These are phyloP conservation scores for Puccinia triticina DNA, from an alignment of 1,284 basidiomycete species.

Conservation along the genomic window DNA sequence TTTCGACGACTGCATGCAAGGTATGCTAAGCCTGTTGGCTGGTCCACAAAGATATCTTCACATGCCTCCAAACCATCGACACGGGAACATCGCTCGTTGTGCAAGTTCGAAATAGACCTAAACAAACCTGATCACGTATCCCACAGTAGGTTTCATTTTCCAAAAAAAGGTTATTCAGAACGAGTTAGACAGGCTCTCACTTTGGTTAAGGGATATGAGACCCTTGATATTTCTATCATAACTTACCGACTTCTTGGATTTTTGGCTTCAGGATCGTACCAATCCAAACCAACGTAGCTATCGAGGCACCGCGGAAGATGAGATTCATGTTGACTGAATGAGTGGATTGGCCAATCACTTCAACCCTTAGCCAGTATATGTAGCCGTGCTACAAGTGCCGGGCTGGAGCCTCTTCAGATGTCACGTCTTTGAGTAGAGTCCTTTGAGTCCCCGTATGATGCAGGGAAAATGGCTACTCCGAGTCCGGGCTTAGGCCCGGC, in stretches of 20 bases:
- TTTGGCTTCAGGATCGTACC: slow-evolving; percentile 27
- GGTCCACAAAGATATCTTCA: slow-evolving; percentile 46
- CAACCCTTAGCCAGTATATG: neutral
- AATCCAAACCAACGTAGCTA: neutral
- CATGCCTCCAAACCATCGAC: slow-evolving; percentile 48
- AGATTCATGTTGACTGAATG: slow-evolving; percentile 10
- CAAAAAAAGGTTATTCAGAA: neutral
- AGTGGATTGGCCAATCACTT: neutral
- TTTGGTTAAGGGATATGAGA: neutral
- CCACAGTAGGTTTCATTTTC: neutral
- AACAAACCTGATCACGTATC: slow-evolving; percentile 32
- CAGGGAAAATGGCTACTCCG: too few species aligned
- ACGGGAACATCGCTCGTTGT: slow-evolving; percentile 37
- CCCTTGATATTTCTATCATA: neutral
- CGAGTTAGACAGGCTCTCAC: neutral
- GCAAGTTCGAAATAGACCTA: slow-evolving; percentile 20
- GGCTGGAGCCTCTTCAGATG: too few species aligned
- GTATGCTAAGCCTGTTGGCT: slow-evolving; percentile 36
- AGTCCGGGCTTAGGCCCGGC: too few species aligned
- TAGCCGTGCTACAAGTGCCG: too few species aligned
- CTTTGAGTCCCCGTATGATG: too few species aligned
- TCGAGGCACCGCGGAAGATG: slow-evolving; percentile 1
- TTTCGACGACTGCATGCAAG: slow-evolving; percentile 37
- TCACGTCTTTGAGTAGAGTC: too few species aligned
- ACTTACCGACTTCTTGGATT: slow-evolving; percentile 21